Percentiles rank a stretch among this genome's conserved stretches.
Conservation (phyloP, 1,284 basidiomycete species). For the Microbotryum lychnidis-dioicae region DNA sequence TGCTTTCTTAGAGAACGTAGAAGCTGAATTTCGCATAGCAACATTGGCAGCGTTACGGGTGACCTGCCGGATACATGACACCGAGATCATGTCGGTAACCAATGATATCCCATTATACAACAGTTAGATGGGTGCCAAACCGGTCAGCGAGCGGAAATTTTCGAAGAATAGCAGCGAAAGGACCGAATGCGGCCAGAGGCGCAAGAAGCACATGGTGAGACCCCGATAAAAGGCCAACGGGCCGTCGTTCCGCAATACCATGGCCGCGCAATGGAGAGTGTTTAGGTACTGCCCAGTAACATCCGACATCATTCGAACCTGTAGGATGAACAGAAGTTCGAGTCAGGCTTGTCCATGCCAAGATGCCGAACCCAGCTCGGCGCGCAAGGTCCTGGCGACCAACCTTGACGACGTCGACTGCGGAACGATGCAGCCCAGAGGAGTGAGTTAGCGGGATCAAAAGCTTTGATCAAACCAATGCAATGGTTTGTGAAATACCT, state of each 20-base stretch:
- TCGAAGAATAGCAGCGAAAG: constrained; percentile 33
- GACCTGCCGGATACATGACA: no score
- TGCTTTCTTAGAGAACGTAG: no score
- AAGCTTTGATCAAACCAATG: not conserved
- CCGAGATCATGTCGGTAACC: no score
- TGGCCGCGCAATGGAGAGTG: constrained; percentile 27
- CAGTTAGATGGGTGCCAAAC: constrained; percentile 26
- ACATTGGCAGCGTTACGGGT: no score
- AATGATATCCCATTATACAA: no score
- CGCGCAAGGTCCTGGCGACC: not conserved
- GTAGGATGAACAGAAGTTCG: not conserved
- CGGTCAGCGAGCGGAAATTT: constrained; percentile 24
- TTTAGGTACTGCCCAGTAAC: constrained; percentile 25
- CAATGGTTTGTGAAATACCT: constrained; percentile 7
- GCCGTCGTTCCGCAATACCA: constrained; percentile 31
- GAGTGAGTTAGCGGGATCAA: not conserved
- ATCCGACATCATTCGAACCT: constrained; percentile 34
- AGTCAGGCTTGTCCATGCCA: not conserved
- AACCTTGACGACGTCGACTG: constrained; percentile 35
- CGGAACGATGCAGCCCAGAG: not conserved
- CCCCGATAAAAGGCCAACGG: constrained; percentile 33
- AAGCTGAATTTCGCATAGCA: no score
- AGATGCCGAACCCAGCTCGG: not conserved
- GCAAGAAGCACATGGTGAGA: constrained; percentile 31
- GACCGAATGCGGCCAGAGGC: constrained; percentile 32